Evolutionary conservation across 129 eudicot species (phyloP).

Genomic region (Saposhnikovia divaricata): DNA sequence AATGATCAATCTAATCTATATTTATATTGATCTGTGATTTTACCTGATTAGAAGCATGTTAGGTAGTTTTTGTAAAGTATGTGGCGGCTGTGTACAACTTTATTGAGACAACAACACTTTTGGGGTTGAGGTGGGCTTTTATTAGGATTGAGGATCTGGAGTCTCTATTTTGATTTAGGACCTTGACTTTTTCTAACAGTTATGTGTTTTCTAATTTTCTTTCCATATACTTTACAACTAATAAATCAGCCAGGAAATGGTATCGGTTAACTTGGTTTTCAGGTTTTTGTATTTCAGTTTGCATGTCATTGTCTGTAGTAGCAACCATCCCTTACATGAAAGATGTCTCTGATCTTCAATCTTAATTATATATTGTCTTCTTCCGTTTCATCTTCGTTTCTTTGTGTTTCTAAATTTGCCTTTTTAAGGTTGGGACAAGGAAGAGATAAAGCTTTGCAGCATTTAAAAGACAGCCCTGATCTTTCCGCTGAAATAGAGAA

Average conservation of each 20-base stretch:
- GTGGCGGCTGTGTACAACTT: not conserved
- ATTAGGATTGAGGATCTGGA: not conserved
- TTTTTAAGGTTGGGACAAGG: constrained; percentile 88
- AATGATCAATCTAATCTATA: too few relatives aligned
- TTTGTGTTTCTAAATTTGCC: not conserved
- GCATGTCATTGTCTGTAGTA: not conserved
- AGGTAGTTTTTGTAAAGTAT: not conserved
- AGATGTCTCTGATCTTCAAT: not conserved
- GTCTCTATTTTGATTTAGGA: not conserved
- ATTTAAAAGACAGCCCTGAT: constrained; percentile 66
- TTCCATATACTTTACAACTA: not conserved
- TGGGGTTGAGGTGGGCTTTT: not conserved
- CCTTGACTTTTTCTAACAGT: not conserved
- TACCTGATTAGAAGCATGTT: not conserved
- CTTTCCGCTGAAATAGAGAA: constrained; percentile 81
- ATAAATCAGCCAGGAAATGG: not conserved
- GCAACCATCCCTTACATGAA: not conserved
- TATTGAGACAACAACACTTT: not conserved
- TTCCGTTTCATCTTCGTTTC: not conserved
- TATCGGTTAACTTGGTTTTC: not conserved
- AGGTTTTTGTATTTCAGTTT: not conserved
- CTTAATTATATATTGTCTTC: not conserved
- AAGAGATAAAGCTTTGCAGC: constrained; percentile 83
- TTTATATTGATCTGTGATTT: not conserved
- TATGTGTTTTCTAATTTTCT: not conserved